Evolutionary conservation across 2,329 filamentous ascomycete genomes (phyloP).

Genomic region (Trichoderma arundinaceum): DNA sequence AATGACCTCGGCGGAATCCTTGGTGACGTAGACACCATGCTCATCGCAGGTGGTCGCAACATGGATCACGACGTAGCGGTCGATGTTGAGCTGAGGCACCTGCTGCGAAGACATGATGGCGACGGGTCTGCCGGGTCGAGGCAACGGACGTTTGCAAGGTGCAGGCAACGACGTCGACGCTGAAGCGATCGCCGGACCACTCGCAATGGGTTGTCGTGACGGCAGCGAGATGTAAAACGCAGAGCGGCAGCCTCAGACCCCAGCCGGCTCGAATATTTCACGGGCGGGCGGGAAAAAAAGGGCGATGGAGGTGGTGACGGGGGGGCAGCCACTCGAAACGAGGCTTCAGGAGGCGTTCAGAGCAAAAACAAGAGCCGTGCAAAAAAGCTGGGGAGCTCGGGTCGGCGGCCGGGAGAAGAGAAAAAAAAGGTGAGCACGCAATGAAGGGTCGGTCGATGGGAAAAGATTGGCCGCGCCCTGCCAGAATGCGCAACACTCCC

Average conservation of each 20-base stretch:
- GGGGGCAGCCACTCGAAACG: conserved; percentile 21
- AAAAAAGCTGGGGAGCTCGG: conserved; percentile 32
- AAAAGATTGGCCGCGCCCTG: conserved; percentile 34
- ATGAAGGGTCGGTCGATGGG: conserved; percentile 30
- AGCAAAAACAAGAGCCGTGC: conserved; percentile 36
- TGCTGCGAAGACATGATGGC: conserved; percentile 50
- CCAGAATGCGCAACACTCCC: conserved; percentile 35
- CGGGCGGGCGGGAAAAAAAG: conserved; percentile 34
- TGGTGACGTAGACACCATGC: conserved; percentile 98
- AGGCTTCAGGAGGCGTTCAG: conserved; percentile 41
- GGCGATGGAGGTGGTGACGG: conserved; percentile 33
- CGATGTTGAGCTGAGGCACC: conserved; percentile 71
- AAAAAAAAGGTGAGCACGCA: conserved; percentile 33
- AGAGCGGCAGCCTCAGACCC: conserved; percentile 47
- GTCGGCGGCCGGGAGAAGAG: conserved; percentile 28
- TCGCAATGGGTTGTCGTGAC: conserved; percentile 32
- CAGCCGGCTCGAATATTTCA: conserved; percentile 42
- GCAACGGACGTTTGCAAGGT: conserved; percentile 33
- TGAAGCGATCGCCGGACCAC: conserved; percentile 31
- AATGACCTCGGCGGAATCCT: conserved; percentile 98
- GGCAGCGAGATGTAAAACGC: conserved; percentile 37
- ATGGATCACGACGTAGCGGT: conserved; percentile 97
- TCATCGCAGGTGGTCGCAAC: conserved; percentile 99
- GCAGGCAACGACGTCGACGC: conserved; percentile 31
- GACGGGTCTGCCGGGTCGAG: conserved; percentile 35